phyloP scores from a whole-genome alignment of 345 rosid genomes.

The Eucalyptus erythrocorys region DNA sequence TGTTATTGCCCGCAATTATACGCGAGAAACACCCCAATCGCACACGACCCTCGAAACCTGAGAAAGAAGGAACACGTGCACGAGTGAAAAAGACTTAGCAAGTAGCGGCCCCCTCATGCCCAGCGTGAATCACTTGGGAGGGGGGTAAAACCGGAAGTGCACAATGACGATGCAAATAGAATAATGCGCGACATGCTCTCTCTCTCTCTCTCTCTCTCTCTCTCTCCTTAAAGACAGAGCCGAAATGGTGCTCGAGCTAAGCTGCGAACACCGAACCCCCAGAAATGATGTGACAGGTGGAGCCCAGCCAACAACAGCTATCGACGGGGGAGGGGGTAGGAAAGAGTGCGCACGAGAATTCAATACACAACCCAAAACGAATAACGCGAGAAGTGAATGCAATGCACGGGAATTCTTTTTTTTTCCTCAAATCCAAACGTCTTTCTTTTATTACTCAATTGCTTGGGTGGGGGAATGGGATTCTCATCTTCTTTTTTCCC shows the following conservation, averaged over 20 bases:
- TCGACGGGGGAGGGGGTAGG: not conserved
- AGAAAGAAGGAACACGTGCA: not conserved
- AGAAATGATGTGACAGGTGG: not conserved
- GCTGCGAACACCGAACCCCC: not conserved
- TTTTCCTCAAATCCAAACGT: conserved; percentile 23
- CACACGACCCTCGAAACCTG: not conserved
- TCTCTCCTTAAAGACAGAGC: not conserved
- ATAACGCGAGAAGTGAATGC: not conserved
- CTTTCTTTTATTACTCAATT: conserved; percentile 7
- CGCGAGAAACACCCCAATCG: not conserved
- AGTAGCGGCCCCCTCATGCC: not conserved
- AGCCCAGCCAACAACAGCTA: not conserved
- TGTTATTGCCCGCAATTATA: not conserved
- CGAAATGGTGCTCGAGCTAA: not conserved
- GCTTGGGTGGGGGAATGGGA: not conserved
- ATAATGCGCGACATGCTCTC: not conserved
- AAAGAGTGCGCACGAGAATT: not conserved
- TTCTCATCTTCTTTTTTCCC: not conserved
- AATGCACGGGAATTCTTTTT: not conserved
- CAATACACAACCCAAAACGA: not conserved
- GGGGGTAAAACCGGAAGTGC: not conserved
- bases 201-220: not conserved
- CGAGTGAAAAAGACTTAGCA: not conserved
- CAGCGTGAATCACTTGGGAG: not conserved
- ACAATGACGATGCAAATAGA: not conserved